Conservation (phyloP, 1,284 basidiomycete genomes). For the Paramarasmius palmivorus region DNA sequence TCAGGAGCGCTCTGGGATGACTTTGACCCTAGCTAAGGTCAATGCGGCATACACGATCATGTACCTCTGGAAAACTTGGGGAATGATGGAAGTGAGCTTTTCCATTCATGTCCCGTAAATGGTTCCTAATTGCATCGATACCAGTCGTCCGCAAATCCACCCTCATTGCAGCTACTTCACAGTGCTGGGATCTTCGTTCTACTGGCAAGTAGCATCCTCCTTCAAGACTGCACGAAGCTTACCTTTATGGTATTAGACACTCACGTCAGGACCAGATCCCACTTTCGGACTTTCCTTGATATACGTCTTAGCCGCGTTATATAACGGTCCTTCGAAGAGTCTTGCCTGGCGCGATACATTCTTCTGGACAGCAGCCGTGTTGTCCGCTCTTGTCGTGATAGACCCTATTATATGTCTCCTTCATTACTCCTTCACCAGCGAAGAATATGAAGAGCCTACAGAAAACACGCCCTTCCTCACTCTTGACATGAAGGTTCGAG, state of each 20-base stretch:
- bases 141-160: not conserved
- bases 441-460: not conserved
- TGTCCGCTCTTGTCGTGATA: not conserved
- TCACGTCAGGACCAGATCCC: not conserved
- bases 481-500: too few species aligned
- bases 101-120: not conserved
- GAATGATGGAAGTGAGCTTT: not conserved
- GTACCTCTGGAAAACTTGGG: not conserved
- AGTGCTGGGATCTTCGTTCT: not conserved
- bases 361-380: slow-evolving; percentile 1
- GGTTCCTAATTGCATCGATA: not conserved
- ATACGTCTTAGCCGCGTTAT: not conserved
- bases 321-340: not conserved
- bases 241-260: not conserved
- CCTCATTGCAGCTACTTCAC: not conserved
- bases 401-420: not conserved
- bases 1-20: not conserved
- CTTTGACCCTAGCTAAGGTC: not conserved
- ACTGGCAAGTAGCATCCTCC: not conserved
- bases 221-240: not conserved
- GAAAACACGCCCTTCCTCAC: not conserved
- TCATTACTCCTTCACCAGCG: not conserved
- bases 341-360: not conserved
- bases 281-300: not conserved
- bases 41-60: not conserved